Base-by-base conservation (phyloP, 2,329 filamentous ascomycete genomes). In the Lojkania enalia region DNA sequence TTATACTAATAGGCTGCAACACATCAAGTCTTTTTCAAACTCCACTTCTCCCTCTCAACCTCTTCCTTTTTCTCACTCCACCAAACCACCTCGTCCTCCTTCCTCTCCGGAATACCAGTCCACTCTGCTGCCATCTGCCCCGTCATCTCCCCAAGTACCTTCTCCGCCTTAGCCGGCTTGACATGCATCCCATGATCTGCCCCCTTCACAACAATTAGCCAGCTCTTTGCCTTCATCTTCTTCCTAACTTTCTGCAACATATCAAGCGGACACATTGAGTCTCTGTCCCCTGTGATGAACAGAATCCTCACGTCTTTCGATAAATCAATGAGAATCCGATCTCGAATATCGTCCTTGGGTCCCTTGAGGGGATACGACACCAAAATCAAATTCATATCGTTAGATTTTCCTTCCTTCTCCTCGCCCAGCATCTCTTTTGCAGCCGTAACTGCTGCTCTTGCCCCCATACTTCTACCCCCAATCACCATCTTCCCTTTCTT, bases 381-480 rank as follows among this genome's bases (percentile, higher is more conserved):
- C 1, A 75, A 60, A 1, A 75, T 51, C 18, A 75, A 42, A 3
- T 33, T 7, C 0, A 37, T 20, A n/a, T n/a, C n/a, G n/a, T n/a
- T n/a, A n/a, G n/a, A n/a, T 3, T 20, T 27, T 5, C 39, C 7
- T 18, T 40, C 37, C 7, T 35, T 14, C 20, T 25, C 18, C 12
- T 18, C 16, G 4, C 29, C 33, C n/a, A 55, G 19, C 13, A 55
- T 23, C 16, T 69, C 58, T 2, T 54, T 55, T 0, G 66, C 67
- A 3, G 72, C 66, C 13, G 72, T 61, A 4, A 68, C 66, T 2
- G 73, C 73, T 3, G 73, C 72, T 13, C 72, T 60, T 7, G 72
- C 67, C 6, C 73, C 73, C 72, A 75, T 75, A 31, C 71, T 74
- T 3, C 72, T 52, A 2, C 73, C 73, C 1, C 72, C 71, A 2